Base-by-base conservation (phyloP, 495 filamentous ascomycete genomes). In the Aspergillus hancockii region DNA sequence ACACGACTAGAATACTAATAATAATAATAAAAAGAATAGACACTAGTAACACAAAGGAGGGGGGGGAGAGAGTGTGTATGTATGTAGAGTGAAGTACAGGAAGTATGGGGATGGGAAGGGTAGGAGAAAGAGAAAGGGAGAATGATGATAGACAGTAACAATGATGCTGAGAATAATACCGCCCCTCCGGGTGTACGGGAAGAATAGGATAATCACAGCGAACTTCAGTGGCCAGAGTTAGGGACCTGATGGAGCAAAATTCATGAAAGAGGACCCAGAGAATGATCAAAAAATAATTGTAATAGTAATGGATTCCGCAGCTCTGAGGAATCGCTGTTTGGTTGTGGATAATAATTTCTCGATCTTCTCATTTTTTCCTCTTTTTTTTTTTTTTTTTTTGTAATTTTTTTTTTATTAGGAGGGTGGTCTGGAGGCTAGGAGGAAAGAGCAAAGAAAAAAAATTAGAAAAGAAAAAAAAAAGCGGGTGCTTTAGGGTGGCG, bases 301-400 rank as follows among this genome's bases (percentile, higher is more conserved):
- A 59, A 64, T 66, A 63, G 58, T 59, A 67, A 63, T 38, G 36
- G 60, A 61, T 60, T 63, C 62, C 52, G 61, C 55, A 34, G 63
- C 55, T 38, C 63, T 69, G 64, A 71, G 71, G 69, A 67, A 74
- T 69, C 65, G 52, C 22, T 55, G 43, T 47, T 51, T 47, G 43
- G 43, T 36, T 51, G 52, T 61, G 52, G 58, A 45, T 59, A 47
- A 47, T 22, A 28, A 28, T 47, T 47, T 23, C 43, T 47, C 34
- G 50, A 38, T 36, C 34, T 34, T 36, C n/a, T 12, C 22, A 13
- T 40, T 49, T 47, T 49, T 25, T 49, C 34, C 49, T 63, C 62
- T 63, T 63, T 65, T 58, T 61, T 58, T 63, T 63, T 57, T 63
- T 63, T 63, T 63, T 64, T 62, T n/a, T n/a, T n/a, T n/a, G n/a